Percentiles rank a stretch among this genome's conserved stretches.
phyloP scores from a whole-genome alignment of 768 basidiomycete species.

The Tylopilus subfusipes region DNA sequence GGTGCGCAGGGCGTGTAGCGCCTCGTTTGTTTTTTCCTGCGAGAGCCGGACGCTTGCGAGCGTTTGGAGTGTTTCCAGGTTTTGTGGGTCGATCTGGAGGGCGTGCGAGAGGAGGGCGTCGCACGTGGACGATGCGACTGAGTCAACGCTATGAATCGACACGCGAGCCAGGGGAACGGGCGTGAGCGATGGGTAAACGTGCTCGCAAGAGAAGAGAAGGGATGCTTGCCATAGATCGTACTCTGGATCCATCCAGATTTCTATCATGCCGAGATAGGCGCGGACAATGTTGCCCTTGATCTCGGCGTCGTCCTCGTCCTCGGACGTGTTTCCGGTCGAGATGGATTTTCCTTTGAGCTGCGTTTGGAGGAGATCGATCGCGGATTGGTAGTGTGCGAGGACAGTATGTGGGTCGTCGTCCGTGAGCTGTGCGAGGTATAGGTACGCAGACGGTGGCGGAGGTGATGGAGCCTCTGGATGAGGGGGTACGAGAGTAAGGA shows the following conservation, averaged over 20 bases:
- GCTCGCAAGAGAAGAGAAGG: background rate
- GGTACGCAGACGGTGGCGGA: constrained; percentile 72
- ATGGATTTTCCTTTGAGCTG: constrained; percentile 76
- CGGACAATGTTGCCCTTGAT: constrained; percentile 66
- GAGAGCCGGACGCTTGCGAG: constrained; percentile 88
- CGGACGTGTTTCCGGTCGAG: constrained; percentile 33
- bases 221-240: constrained; percentile 77
- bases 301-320: constrained; percentile 42
- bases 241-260: constrained; percentile 93
- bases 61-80: constrained; percentile 74
- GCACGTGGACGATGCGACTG: constrained; percentile 76
- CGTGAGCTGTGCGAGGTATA: constrained; percentile 84
- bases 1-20: constrained; percentile 40
- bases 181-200: background rate
- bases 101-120: constrained; percentile 74
- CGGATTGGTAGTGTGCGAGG: constrained; percentile 74
- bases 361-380: constrained; percentile 61
- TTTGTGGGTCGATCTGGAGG: constrained; percentile 66
- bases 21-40: constrained; percentile 80
- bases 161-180: background rate
- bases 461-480: constrained; percentile 53
- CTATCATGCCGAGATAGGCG: constrained; percentile 84
- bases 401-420: constrained; percentile 74
- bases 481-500: constrained; percentile 58
- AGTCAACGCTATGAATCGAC: constrained; percentile 64